phyloP scores from a whole-genome alignment of 805 yeast genomes.

The Candida verbasci region DNA sequence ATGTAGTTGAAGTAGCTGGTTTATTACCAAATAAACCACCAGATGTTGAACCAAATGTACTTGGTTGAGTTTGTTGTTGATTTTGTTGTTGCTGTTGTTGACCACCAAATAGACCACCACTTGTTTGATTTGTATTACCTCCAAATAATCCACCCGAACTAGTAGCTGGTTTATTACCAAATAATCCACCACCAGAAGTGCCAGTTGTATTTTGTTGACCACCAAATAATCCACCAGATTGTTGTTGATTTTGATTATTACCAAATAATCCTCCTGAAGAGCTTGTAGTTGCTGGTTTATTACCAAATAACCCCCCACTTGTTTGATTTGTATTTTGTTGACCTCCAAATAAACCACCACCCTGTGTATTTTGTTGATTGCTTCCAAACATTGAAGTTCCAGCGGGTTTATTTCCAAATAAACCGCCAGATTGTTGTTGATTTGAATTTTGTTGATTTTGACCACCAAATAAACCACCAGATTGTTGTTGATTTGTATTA shows the following conservation, averaged over 20 bases:
- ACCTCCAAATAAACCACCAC: conserved; percentile 25
- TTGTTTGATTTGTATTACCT: conserved; percentile 25
- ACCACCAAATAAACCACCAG: conserved; percentile 16
- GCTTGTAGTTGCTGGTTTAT: conserved; percentile 16
- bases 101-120: conserved; percentile 25
- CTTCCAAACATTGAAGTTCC: conserved; percentile 6
- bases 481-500: background rate
- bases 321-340: conserved; percentile 9
- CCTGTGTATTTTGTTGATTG: conserved; percentile 8
- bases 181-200: conserved; percentile 17
- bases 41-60: conserved; percentile 8
- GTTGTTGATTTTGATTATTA: conserved; percentile 25
- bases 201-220: conserved; percentile 13
- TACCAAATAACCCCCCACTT: conserved; percentile 30
- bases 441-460: conserved; percentile 3
- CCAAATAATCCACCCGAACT: conserved; percentile 29
- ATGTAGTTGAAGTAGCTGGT: conserved; percentile 8
- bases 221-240: conserved; percentile 45
- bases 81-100: conserved; percentile 3
- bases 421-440: conserved; percentile 17
- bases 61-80: background rate
- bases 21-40: conserved; percentile 23
- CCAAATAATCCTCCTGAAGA: conserved; percentile 26
- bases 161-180: conserved; percentile 15
- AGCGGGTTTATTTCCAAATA: conserved; percentile 18